Percentiles rank a stretch among this genome's conserved stretches.
Conservation (phyloP, 2,329 filamentous ascomycete species). For the Exophiala spinifera region DNA sequence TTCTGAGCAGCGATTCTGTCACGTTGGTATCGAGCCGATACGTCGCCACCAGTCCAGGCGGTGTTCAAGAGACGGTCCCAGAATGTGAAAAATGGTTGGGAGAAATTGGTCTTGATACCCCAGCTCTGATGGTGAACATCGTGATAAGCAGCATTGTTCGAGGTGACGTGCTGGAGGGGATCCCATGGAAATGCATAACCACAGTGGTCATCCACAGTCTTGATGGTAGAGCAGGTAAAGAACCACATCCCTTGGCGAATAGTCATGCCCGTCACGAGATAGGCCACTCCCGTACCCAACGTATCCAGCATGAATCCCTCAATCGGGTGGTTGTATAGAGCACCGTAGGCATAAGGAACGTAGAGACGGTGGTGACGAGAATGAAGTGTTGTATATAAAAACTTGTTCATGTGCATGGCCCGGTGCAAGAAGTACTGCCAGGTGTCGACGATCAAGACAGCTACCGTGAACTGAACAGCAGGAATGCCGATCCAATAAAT, state of each 20-base stretch:
- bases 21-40: slow-evolving; percentile 57
- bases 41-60: slow-evolving; percentile 71
- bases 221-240: slow-evolving; percentile 84
- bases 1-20: slow-evolving; percentile 55
- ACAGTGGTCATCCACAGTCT: slow-evolving; percentile 97
- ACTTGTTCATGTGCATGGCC: slow-evolving; percentile 95
- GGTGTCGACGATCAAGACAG: slow-evolving; percentile 77
- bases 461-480: slow-evolving; percentile 70
- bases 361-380: slow-evolving; percentile 95
- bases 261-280: slow-evolving; percentile 79
- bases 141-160: slow-evolving; percentile 94
- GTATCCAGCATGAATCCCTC: slow-evolving; percentile 95
- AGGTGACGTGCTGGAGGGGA: slow-evolving; percentile 83
- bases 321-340: slow-evolving; percentile 92
- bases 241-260: slow-evolving; percentile 83
- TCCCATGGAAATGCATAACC: slow-evolving; percentile 96
- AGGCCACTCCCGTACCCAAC: slow-evolving; percentile 77
- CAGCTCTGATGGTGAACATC: slow-evolving; percentile 98
- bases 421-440: slow-evolving; percentile 99
- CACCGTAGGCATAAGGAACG: slow-evolving; percentile 94
- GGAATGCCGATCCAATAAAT: slow-evolving; percentile 81
- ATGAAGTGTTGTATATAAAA: slow-evolving; percentile 81
- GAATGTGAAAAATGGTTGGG: slow-evolving; percentile 71
- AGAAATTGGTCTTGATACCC: slow-evolving; percentile 76
- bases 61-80: slow-evolving; percentile 85